Conservation (phyloP, 257 asterid species). For the Gentiana dahurica region DNA sequence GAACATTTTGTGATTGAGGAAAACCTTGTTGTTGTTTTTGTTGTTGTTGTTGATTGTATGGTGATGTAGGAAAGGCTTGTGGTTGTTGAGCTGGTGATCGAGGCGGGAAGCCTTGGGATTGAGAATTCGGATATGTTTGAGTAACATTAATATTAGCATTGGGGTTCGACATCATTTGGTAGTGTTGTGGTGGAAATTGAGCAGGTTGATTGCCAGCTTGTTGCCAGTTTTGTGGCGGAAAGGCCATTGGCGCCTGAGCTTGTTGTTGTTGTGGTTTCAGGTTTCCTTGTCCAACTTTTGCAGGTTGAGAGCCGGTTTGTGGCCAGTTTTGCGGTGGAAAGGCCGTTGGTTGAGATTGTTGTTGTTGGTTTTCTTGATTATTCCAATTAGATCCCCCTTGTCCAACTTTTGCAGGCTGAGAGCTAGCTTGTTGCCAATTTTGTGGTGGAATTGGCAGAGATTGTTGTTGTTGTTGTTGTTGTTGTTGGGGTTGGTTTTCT, state of each 20-base stretch:
- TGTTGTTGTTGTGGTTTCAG: conserved; percentile 12
- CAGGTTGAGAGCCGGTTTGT: too few species aligned
- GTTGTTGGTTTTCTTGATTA: neutral
- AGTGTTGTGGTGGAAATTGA: conserved; percentile 6
- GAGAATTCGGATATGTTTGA: neutral
- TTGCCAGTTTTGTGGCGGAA: conserved; percentile 9
- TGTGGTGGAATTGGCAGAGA: conserved; percentile 8
- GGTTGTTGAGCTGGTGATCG: conserved; percentile 10
- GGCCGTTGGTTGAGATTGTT: neutral
- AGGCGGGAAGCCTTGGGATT: conserved; percentile 10
- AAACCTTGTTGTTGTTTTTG: conserved; percentile 12
- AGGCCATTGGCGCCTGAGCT: neutral
- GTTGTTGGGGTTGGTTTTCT: conserved; percentile 1
- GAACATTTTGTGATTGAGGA: conserved; percentile 2
- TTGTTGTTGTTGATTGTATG: neutral
- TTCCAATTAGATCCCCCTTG: neutral
- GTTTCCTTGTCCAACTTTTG: neutral
- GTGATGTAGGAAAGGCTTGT: conserved; percentile 10
- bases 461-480: neutral
- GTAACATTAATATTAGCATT: conserved; percentile 1
- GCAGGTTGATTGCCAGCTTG: conserved; percentile 1
- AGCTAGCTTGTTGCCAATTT: neutral
- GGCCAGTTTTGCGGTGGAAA: neutral
- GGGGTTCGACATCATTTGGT: conserved; percentile 8
- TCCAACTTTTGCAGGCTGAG: neutral